Base-by-base conservation (phyloP, 306 rosid species). In the Dalbergia cochinchinensis region DNA sequence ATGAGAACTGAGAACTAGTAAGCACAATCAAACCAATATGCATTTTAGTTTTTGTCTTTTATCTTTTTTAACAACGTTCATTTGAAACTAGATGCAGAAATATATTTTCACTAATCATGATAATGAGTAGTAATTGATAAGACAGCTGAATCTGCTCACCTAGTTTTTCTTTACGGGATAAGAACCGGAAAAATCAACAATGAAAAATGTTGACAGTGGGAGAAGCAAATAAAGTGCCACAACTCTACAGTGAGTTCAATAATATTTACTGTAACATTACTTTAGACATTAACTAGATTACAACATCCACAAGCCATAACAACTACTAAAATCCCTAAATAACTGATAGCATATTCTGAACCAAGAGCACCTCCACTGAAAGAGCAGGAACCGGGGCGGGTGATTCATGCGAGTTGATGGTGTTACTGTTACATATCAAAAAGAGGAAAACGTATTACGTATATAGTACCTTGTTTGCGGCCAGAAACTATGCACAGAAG, bases 401-500 rank as follows among this genome's bases (percentile, higher is more conserved):
- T 64, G 55, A n/a, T 8, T 42, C 83, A 65, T 15, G 13, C 34
- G 42, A 19, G 53, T 22, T 51, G 8, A 42, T 77, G 53, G 41
- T 51, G 8, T 37, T 77, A 26, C 59, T 51, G 69, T 26, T 20
- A 71, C 47, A 79, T 35, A 33, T 18, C 34, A 42, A 65, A 54
- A 74, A 45, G 51, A 71, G 58, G 51, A 75, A 79, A 71, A 26
- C 31, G 3, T 1, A 26, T 1, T 26, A 80, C 45, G 58, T 33
- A 39, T 65, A 71, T 33, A 65, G 48, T 53, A 91, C 98, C 99
- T 90, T 82, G 90, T 91, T 93, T 95, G 78, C 87, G 15, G 83
- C 99, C 99, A 85, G 92, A 87, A 85, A 96, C 93, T 76, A 91
- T 31, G 76, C 99, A 91, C 63, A 96, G 90, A 86, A 96, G 89